phyloP scores from a whole-genome alignment of 352 stramenopile genomes.

The Chrysophaeum taylorii region DNA sequence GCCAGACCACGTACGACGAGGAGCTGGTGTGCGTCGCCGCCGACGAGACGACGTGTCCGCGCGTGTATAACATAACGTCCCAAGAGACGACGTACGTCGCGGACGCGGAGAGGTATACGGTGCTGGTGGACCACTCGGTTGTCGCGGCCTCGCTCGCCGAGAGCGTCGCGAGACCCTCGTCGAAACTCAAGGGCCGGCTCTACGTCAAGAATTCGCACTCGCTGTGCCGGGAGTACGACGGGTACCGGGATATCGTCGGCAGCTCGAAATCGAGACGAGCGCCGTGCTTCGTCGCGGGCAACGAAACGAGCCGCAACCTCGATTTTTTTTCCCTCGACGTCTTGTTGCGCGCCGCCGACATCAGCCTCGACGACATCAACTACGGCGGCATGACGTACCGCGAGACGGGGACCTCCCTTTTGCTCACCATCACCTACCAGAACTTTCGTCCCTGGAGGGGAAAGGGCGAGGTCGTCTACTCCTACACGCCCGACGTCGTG shows the following conservation, averaged over 20 bases:
- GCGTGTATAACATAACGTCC: neutral
- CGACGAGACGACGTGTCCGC: constrained; percentile 11
- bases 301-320: constrained; percentile 19
- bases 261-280: constrained; percentile 7
- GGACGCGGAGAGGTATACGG: constrained; percentile 16
- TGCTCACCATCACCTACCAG: constrained; percentile 21
- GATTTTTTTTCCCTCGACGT: constrained; percentile 31
- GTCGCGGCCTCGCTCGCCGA: constrained; percentile 5
- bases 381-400: constrained; percentile 19
- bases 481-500: constrained; percentile 15
- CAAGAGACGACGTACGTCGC: constrained; percentile 15
- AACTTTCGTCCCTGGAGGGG: constrained; percentile 17
- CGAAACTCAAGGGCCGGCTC: constrained; percentile 10
- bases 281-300: constrained; percentile 29
- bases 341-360: constrained; percentile 22
- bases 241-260: neutral
- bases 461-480: constrained; percentile 16
- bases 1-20: neutral
- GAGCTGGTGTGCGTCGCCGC: constrained; percentile 14
- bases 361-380: constrained; percentile 25
- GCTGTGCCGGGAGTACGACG: constrained; percentile 7
- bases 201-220: constrained; percentile 2
- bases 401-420: constrained; percentile 23
- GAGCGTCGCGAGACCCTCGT: constrained; percentile 1
- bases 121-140: constrained; percentile 16